Evolutionary conservation across 495 filamentous ascomycete genomes (phyloP), one percentile per base, ranked within the genome.

Genomic region (Aspergillus indologenus): DNA sequence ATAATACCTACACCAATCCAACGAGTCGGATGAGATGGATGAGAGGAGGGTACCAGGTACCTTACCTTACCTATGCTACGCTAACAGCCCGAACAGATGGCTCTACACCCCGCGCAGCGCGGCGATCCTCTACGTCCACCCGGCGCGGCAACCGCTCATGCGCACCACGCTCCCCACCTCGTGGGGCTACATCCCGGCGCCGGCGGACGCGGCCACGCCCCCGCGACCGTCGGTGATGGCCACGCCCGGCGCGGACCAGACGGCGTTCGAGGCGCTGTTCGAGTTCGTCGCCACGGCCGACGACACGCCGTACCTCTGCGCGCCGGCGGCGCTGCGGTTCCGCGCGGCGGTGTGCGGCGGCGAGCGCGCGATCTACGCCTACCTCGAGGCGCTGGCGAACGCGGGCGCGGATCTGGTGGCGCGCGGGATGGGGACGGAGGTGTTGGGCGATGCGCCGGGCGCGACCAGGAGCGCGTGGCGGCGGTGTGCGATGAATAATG

Each of bases 261-360:
- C 79, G 1, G 58, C 68, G 0, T 96, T 90, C 60, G 83, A 90
- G 18, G 72, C 73, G 2, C 82, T 87, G 14, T 96, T 96, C 65
- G 83, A 91, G 67, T 94, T 89, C 59, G 78, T 88, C 15, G 91
- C 87, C 1, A 96, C 90, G 0, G 65, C 84, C 0, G 91, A 96
- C 63, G 84, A 83, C 50, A 76, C 82, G 5, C 82, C 90, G 0
- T 92, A 87, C 54, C 69, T 89, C 1, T 90, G 87, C 59, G 78
- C 93, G 1, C 81, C 85, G 2, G 87, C 88, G 3, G 84, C 87
- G 0, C 72, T 96, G 21, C 69, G 76, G 22, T 96, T 87, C 77
- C 79, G 92, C 3, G 58, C 75, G 21, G 75, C 83, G 43, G 75
- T 90, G 43, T 82, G 88, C 34, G 91, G 91, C 9, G 91, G 92